Base-by-base conservation (phyloP, 257 asterid genomes). In the Rubia yunnanensis region DNA sequence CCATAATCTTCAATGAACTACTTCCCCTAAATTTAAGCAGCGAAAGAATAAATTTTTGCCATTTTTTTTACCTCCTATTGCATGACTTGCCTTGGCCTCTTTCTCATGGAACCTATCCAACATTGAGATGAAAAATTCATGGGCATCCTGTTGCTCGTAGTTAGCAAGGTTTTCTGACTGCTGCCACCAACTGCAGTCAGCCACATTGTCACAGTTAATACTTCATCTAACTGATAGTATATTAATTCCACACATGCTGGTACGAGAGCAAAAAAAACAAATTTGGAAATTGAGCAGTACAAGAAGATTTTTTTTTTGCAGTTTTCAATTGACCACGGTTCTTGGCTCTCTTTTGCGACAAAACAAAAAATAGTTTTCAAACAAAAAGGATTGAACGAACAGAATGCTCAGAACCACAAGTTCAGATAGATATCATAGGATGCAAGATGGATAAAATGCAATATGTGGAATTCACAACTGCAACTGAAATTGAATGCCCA, bases 61-160 rank as follows among this genome's bases (percentile, higher is more conserved):
- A 28, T 36, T 24, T 18, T n/a, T 14, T 60, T 82, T 79, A 86
- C 95, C 95, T 84, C 74, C 74, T 46, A 48, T 70, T n/a, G 70
- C 75, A 53, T 60, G 63, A 28, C 73, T 74, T 22, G 80, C 73
- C 71, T 80, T 82, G 72, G 82, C 83, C 74, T 83, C 78, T 71
- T 83, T 83, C 79, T 81, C 86, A 64, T 86, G 94, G 77, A 86
- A 79, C 66, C 87, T 72, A 64, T 86, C 89, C 50, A 86, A 83
- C 81, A 83, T 75, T 1, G 94, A 81, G 67, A 86, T 86, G 58
- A 86, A 83, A 72, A 86, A 86, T 63, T 86, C 94, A 5, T 86
- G 94, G 32, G 94, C 94, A 50, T 86, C 94, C 73, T 86, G 86
- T 77, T 83, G 94, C 78, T 81, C 94, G 36, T 86, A 81, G 67